These are phyloP conservation scores for Exophiala bonariae DNA, from an alignment of 2,329 filamentous ascomycete genomes.

Conservation along the genomic window DNA sequence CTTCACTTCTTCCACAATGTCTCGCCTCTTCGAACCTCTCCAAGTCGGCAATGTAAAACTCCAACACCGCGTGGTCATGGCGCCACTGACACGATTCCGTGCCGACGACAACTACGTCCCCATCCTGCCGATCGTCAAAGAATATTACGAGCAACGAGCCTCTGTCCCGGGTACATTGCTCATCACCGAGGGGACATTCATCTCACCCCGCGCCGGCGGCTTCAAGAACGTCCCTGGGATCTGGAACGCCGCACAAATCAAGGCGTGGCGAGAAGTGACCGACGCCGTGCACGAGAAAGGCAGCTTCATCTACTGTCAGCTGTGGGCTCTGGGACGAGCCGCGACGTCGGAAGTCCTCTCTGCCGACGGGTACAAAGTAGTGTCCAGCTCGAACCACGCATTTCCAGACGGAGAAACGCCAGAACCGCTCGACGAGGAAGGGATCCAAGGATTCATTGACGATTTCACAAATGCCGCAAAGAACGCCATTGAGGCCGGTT, in stretches of 20 bases:
- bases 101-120: constrained; percentile 40
- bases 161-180: constrained; percentile 39
- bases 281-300: constrained; percentile 53
- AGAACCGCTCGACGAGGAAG: constrained; percentile 34
- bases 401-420: constrained; percentile 23
- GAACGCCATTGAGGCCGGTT: constrained; percentile 56
- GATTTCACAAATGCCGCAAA: constrained; percentile 48
- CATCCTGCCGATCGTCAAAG: constrained; percentile 41
- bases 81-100: constrained; percentile 56
- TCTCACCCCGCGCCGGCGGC: constrained; percentile 15
- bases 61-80: constrained; percentile 52
- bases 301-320: constrained; percentile 44
- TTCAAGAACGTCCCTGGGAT: constrained; percentile 20
- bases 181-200: constrained; percentile 32
- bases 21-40: constrained; percentile 43
- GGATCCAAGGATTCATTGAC: constrained; percentile 42
- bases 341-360: constrained; percentile 40
- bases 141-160: constrained; percentile 42
- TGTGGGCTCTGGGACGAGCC: constrained; percentile 48
- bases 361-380: constrained; percentile 3
- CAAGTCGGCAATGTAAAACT: constrained; percentile 48
- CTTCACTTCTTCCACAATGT: no score
- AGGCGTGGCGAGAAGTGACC: constrained; percentile 52
- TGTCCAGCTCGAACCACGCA: constrained; percentile 4
- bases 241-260: constrained; percentile 39